A percentile compares a stretch with the other conserved stretches of the same genome.
phyloP scores from a whole-genome alignment of 2,329 filamentous ascomycete species.

The Monilinia polystroma region DNA sequence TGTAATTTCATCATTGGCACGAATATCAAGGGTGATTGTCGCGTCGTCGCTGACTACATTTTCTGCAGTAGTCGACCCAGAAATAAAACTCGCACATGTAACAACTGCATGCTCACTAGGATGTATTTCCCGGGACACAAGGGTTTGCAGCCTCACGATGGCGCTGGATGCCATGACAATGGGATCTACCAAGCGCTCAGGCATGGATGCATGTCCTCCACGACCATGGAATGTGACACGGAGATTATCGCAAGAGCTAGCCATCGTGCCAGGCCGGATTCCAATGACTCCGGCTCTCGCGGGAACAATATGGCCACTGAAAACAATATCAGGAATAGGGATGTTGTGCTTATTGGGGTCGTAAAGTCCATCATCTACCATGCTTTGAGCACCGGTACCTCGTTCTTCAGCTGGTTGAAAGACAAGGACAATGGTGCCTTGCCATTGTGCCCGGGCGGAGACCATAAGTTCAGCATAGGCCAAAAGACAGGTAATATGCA shows the following conservation, averaged over 20 bases:
- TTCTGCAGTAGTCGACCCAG: conserved; percentile 42
- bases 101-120: conserved; percentile 46
- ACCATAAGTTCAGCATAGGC: conserved; percentile 53
- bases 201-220: conserved; percentile 45
- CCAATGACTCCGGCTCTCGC: conserved; percentile 41
- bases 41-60: conserved; percentile 47
- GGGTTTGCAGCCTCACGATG: conserved; percentile 44
- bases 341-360: conserved; percentile 42
- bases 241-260: conserved; percentile 42
- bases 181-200: conserved; percentile 48
- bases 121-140: conserved; percentile 42
- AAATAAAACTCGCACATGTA: conserved; percentile 45
- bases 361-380: conserved; percentile 60
- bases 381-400: conserved; percentile 59
- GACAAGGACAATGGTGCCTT: conserved; percentile 59
- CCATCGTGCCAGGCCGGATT: conserved; percentile 38
- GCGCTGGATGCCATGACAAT: conserved; percentile 45
- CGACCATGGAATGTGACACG: conserved; percentile 43
- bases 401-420: conserved; percentile 69
- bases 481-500: conserved; percentile 59
- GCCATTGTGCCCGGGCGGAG: conserved; percentile 49
- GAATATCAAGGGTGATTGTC: conserved; percentile 44
- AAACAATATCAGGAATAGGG: conserved; percentile 52
- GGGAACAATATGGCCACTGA: conserved; percentile 53
- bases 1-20: conserved; percentile 39